Conservation (phyloP, 2,329 filamentous ascomycete genomes). For the Colletotrichum paranaense region DNA sequence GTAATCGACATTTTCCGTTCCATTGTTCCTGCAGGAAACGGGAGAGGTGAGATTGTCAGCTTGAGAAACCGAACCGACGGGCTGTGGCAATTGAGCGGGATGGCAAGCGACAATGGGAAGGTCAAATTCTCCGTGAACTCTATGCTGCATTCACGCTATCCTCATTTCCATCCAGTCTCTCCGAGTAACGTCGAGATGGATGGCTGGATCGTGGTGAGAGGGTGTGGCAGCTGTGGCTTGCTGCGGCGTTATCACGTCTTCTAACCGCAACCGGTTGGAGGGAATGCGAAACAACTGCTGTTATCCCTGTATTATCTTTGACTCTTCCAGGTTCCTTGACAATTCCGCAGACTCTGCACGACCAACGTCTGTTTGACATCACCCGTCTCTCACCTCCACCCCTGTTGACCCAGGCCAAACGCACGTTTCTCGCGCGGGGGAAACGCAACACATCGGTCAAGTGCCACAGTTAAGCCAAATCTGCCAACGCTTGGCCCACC, state of each 20-base stretch:
- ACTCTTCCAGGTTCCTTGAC: neutral
- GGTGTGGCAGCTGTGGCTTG: neutral
- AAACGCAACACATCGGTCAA: neutral
- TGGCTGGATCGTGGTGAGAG: neutral
- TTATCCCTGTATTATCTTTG: neutral
- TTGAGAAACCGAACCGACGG: neutral
- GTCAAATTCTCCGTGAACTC: neutral
- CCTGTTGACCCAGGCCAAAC: neutral
- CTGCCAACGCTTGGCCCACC: conserved; percentile 32
- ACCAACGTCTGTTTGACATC: conserved; percentile 32
- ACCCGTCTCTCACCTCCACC: conserved; percentile 5
- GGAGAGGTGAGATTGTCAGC: neutral
- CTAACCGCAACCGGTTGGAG: neutral
- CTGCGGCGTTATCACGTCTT: neutral
- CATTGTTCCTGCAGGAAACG: conserved; percentile 29
- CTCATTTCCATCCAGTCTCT: neutral
- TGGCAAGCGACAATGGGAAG: neutral
- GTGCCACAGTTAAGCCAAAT: neutral
- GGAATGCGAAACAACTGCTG: neutral
- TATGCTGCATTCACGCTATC: conserved; percentile 1
- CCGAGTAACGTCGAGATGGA: neutral
- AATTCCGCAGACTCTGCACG: neutral
- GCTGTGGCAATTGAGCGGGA: neutral
- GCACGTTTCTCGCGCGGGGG: conserved; percentile 5
- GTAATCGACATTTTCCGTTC: conserved; percentile 1